Conservation (phyloP, 176 grass and related monocot species). For the Ananas comosus region DNA sequence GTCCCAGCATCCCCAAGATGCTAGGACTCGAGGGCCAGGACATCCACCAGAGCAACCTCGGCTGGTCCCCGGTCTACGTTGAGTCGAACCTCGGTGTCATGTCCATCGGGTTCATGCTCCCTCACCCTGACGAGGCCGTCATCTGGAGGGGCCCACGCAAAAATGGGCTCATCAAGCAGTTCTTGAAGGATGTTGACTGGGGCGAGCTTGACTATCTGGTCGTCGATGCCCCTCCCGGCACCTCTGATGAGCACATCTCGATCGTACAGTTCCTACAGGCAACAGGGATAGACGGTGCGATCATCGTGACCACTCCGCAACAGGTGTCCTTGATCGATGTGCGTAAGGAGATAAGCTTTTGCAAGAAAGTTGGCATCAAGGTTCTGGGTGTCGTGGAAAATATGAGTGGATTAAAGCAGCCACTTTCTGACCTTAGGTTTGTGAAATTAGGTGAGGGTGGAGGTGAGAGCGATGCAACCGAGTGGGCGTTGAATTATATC, state of each 20-base stretch:
- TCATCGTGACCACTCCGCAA: constrained; percentile 85
- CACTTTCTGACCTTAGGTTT: constrained; percentile 52
- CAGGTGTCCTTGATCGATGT: constrained; percentile 67
- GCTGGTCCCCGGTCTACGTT: constrained; percentile 60
- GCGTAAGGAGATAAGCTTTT: constrained; percentile 70
- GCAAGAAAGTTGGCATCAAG: constrained; percentile 61
- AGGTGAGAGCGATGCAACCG: constrained; percentile 37
- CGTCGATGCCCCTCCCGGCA: constrained; percentile 62
- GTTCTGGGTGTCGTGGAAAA: constrained; percentile 66
- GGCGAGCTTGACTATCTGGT: constrained; percentile 71
- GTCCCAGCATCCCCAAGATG: constrained; percentile 74
- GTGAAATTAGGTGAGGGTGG: constrained; percentile 30
- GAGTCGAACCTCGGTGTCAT: constrained; percentile 74
- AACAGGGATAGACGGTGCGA: constrained; percentile 65
- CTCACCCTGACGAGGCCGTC: constrained; percentile 52
- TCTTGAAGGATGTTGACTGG: constrained; percentile 80
- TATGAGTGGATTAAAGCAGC: constrained; percentile 65
- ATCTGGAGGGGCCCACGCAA: constrained; percentile 71
- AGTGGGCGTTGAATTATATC: constrained; percentile 45
- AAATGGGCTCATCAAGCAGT: constrained; percentile 77
- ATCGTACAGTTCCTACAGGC: constrained; percentile 87
- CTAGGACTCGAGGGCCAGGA: constrained; percentile 60
- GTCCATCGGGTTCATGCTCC: constrained; percentile 73
- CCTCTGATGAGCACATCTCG: constrained; percentile 81
- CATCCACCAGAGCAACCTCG: constrained; percentile 62